Evolutionary conservation across 805 yeast species (phyloP).

Genomic region (Cyberlindnera japonica): DNA sequence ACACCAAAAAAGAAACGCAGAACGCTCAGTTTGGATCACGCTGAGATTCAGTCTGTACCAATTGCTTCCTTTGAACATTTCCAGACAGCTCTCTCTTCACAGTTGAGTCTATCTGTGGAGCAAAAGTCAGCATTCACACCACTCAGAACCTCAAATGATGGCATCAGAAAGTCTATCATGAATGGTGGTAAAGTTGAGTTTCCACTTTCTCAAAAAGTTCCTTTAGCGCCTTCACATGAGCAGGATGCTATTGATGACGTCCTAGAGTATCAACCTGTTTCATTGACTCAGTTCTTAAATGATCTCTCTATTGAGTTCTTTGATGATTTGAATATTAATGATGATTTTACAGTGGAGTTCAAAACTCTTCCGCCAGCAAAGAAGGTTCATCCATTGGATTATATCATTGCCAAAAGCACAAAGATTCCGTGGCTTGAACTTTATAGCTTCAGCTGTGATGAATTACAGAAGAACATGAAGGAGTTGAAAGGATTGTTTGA

Average conservation of each 20-base stretch:
- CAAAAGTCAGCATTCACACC: constrained; percentile 26
- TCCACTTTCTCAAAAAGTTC: constrained; percentile 14
- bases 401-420: constrained; percentile 20
- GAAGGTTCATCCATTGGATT: constrained; percentile 13
- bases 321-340: constrained; percentile 26
- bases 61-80: not conserved
- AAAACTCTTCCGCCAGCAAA: constrained; percentile 6
- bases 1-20: constrained; percentile 25
- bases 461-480: constrained; percentile 26
- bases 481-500: constrained; percentile 24
- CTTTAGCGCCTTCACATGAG: constrained; percentile 26
- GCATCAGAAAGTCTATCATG: constrained; percentile 14
- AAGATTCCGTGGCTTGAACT: constrained; percentile 28
- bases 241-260: constrained; percentile 7
- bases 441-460: constrained; percentile 27
- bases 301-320: constrained; percentile 28
- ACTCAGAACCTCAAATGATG: constrained; percentile 16
- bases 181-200: constrained; percentile 19
- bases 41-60: not conserved
- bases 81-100: not conserved
- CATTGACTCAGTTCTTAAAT: constrained; percentile 22
- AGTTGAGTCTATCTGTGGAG: constrained; percentile 1
- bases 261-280: constrained; percentile 22
- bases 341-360: constrained; percentile 21
- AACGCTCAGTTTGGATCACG: constrained; percentile 1